Evolutionary conservation across 2,329 filamentous ascomycete species (phyloP).

Genomic region (Paecilomyces sp.): DNA sequence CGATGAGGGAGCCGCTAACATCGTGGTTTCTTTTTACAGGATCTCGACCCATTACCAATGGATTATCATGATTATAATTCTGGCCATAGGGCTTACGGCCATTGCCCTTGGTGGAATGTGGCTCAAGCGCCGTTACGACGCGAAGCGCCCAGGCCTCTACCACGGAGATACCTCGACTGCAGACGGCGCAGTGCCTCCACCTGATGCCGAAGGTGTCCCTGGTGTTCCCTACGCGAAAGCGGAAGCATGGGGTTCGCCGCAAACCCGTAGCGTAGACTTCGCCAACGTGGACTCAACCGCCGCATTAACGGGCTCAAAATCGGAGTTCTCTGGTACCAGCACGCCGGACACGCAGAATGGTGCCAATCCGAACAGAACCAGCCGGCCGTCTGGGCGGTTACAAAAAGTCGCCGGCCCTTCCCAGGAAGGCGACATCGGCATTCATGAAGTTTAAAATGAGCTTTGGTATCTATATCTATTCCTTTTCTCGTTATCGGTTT

Average conservation of each 20-base stretch:
- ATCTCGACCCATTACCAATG: slow-evolving; percentile 66
- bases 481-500: background rate
- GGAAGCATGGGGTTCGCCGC: slow-evolving; percentile 10
- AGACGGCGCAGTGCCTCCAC: slow-evolving; percentile 3
- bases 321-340: background rate
- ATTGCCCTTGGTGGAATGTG: slow-evolving; percentile 63
- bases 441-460: slow-evolving; percentile 15
- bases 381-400: slow-evolving; percentile 8
- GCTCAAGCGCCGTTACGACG: slow-evolving; percentile 66
- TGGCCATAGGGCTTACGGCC: slow-evolving; percentile 60
- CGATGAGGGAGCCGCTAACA: background rate
- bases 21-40: slow-evolving; percentile 38
- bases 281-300: slow-evolving; percentile 3
- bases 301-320: background rate
- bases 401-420: slow-evolving; percentile 12
- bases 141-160: slow-evolving; percentile 42
- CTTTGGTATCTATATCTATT: background rate
- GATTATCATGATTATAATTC: slow-evolving; percentile 72
- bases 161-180: slow-evolving; percentile 12
- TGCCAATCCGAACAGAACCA: background rate
- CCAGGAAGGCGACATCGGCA: slow-evolving; percentile 14
- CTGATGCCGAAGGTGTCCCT: background rate
- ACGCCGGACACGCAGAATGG: background rate
- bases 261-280: slow-evolving; percentile 9
- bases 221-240: background rate